Percentiles rank a stretch among this genome's conserved stretches.
Conservation (phyloP, 768 basidiomycete genomes). For the Plicaturopsis crispa region DNA sequence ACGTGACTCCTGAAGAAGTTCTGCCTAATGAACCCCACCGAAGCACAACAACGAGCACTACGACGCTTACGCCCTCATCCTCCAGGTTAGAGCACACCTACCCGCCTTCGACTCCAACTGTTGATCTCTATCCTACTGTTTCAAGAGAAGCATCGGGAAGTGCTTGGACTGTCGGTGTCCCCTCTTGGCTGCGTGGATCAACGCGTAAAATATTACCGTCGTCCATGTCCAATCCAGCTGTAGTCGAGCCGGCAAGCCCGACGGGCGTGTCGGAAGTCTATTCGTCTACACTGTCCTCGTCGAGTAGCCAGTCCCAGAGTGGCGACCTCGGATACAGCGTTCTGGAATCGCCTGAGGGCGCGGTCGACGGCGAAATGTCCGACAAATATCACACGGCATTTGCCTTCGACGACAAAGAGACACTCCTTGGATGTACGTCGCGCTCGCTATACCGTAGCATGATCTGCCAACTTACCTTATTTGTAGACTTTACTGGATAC, state of each 20-base stretch:
- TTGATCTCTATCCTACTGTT: slow-evolving; percentile 32
- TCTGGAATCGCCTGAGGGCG: slow-evolving; percentile 63
- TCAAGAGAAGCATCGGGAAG: slow-evolving; percentile 30
- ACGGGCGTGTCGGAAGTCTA: slow-evolving; percentile 54
- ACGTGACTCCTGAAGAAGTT: too few relatives aligned
- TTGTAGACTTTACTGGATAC: slow-evolving; percentile 85
- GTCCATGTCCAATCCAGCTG: slow-evolving; percentile 17
- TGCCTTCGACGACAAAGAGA: slow-evolving; percentile 86
- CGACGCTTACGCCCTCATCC: slow-evolving; percentile 19
- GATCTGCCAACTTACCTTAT: background rate
- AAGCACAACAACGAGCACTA: slow-evolving; percentile 14
- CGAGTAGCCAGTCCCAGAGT: slow-evolving; percentile 26
- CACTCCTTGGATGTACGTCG: slow-evolving; percentile 76
- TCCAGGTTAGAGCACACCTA: slow-evolving; percentile 59
- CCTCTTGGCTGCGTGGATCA: slow-evolving; percentile 61
- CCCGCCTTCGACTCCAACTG: slow-evolving; percentile 51
- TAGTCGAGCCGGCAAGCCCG: slow-evolving; percentile 18
- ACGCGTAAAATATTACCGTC: slow-evolving; percentile 12
- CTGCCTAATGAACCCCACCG: too few relatives aligned
- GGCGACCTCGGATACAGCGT: slow-evolving; percentile 74
- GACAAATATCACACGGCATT: slow-evolving; percentile 80
- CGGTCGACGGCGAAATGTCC: slow-evolving; percentile 51
- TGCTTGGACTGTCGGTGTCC: slow-evolving; percentile 60
- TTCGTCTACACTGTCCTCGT: slow-evolving; percentile 25
- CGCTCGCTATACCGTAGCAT: slow-evolving; percentile 2